Evolutionary conservation across 192 early-diverging fungal species (phyloP), one percentile per base, ranked within the genome.

Genomic region (Backusella macrospora): DNA sequence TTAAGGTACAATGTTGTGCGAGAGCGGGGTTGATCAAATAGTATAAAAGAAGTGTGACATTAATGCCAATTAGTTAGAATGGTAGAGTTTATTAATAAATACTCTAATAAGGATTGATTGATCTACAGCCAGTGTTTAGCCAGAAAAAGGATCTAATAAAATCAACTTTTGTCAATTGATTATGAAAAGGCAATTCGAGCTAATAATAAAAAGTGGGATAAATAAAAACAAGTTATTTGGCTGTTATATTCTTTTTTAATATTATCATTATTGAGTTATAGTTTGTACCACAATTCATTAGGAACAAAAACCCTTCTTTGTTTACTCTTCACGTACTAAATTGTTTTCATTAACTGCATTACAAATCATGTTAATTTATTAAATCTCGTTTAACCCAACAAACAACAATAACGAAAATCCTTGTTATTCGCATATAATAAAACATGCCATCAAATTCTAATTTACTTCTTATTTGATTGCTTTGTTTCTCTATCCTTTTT

Each of bases 21-120:
- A 52, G 49, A 52, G 49, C 49, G 49, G 49, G 49, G 49, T 52
- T 52, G 49, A 52, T 52, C 49, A 52, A 52, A 52, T 52, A 52
- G 49, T 52, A 52, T 52, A 52, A 52, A 52, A 52, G 49, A 52
- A 5, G 49, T 52, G 16, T 18, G 18, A 52, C 49, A 52, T 52
- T 52, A 52, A 52, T 52, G 49, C 49, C 49, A 52, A 52, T 52
- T 52, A 52, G 49, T 18, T 52, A 18, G 4, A 52, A 52, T 34
- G 29, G 29, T 34, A 34, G 29, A 34, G 29, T 34, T 34, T 34
- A 34, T 34, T 34, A 34, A 34, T 34, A 34, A 34, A 34, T 34
- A 34, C 29, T 34, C 2, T 34, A 34, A 34, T 34, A 34, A 34
- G 29, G 29, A 34, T 34, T 34, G 2, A 34, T 34, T 34, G 29